Evolutionary conservation across 495 filamentous ascomycete species (phyloP).

Genomic region (Tuber magnatum): DNA sequence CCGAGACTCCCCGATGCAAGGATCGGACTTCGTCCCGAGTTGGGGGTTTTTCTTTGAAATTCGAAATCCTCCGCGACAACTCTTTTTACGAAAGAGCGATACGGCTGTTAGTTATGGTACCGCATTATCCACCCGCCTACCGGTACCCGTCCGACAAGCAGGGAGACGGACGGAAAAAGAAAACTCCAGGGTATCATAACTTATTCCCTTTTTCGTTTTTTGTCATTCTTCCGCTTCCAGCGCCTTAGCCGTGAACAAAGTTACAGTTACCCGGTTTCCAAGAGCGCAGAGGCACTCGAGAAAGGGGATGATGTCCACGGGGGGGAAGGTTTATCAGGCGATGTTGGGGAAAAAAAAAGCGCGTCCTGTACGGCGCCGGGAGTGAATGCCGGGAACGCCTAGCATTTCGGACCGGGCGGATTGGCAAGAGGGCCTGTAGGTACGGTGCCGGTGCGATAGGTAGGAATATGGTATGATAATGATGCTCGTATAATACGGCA

Average conservation of each 20-base stretch:
- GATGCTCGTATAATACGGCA: not conserved
- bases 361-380: not conserved
- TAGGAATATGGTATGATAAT: not conserved
- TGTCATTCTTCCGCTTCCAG: not conserved
- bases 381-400: not conserved
- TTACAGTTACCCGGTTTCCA: not conserved
- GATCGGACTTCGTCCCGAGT: not conserved
- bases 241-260: not conserved
- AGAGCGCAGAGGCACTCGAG: not conserved
- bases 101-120: no score
- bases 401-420: not conserved
- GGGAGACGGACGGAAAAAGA: no score
- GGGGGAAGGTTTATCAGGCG: not conserved
- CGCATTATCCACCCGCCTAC: no score
- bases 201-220: not conserved
- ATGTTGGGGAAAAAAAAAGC: no score
- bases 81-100: no score
- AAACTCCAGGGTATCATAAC: not conserved
- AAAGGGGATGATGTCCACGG: not conserved
- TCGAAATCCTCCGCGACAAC: no score
- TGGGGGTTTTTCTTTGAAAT: not conserved
- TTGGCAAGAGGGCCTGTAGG: not conserved
- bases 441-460: not conserved
- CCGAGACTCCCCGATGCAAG: not conserved
- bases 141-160: not conserved